These are phyloP conservation scores for Chamaecyparis obtusa DNA, from an alignment of 75 land plant species.

Conservation along the genomic window DNA sequence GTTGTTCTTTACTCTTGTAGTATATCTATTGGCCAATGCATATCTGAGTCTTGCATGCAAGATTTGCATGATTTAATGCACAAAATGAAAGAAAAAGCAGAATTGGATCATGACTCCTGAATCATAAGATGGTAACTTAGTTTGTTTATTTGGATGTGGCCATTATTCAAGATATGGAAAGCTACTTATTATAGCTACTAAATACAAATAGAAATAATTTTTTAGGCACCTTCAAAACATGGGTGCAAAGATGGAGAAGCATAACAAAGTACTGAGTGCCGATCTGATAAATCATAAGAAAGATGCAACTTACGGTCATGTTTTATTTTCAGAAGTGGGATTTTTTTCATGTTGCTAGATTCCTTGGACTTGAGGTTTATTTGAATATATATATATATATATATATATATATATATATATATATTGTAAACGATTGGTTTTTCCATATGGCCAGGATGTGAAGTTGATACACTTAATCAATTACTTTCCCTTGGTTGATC, in stretches of 20 bases:
- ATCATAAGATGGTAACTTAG: not conserved
- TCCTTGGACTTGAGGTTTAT: not conserved
- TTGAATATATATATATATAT: too few species aligned
- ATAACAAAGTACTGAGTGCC: not conserved
- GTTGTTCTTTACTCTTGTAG: not conserved
- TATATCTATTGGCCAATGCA: not conserved
- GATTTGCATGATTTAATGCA: not conserved
- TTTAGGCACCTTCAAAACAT: not conserved
- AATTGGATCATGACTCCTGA: not conserved
- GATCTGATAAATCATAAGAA: not conserved
- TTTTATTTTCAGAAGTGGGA: not conserved
- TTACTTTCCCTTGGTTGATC: not conserved
- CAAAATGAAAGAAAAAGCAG: not conserved
- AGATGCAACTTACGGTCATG: not conserved
- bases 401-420: too few species aligned
- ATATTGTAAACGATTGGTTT: not conserved
- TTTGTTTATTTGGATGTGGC: not conserved
- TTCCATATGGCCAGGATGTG: not conserved
- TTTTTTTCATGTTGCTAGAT: not conserved
- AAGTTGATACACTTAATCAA: not conserved
- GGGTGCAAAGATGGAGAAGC: not conserved
- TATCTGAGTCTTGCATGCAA: not conserved
- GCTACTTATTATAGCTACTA: not conserved
- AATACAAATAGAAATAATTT: not conserved
- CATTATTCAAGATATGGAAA: not conserved